Conservation (phyloP, 2,329 filamentous ascomycete genomes). For the Bipolaris cookei region DNA sequence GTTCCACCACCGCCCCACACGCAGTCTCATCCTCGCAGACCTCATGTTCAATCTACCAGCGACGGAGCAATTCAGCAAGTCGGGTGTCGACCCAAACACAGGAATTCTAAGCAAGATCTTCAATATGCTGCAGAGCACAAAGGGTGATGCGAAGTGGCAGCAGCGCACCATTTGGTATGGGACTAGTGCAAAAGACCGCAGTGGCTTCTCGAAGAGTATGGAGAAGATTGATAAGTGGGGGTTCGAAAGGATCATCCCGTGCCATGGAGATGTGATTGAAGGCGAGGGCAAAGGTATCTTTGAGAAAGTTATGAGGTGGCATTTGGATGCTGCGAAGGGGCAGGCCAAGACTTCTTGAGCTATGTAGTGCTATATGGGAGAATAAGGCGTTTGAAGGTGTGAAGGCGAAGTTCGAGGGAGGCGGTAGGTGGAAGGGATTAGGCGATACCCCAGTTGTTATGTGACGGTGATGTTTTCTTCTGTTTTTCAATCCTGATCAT, state of each 20-base stretch:
- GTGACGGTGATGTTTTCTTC: neutral
- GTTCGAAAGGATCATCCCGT: constrained; percentile 84
- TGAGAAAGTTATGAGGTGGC: constrained; percentile 81
- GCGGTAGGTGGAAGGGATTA: neutral
- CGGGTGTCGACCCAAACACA: constrained; percentile 60
- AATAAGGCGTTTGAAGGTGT: neutral
- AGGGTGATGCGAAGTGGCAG: constrained; percentile 68
- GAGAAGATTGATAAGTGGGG: constrained; percentile 77
- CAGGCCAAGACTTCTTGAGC: constrained; percentile 6
- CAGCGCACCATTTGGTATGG: constrained; percentile 85
- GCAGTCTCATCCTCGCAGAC: constrained; percentile 85
- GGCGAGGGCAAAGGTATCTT: constrained; percentile 76
- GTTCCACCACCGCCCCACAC: constrained; percentile 80
- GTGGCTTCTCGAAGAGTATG: constrained; percentile 73
- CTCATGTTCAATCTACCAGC: constrained; percentile 90
- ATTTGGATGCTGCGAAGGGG: constrained; percentile 59
- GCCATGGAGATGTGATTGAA: constrained; percentile 90
- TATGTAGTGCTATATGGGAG: neutral
- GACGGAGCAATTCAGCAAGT: constrained; percentile 74
- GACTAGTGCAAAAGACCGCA: constrained; percentile 65
- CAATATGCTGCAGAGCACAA: constrained; percentile 63
- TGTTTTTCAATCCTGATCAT: neutral
- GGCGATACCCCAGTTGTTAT: constrained; percentile 3
- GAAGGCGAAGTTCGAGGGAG: too few relatives aligned
- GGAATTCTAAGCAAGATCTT: constrained; percentile 67